Conservation (phyloP, 495 filamentous ascomycete genomes). For the Daldinia loculata region DNA sequence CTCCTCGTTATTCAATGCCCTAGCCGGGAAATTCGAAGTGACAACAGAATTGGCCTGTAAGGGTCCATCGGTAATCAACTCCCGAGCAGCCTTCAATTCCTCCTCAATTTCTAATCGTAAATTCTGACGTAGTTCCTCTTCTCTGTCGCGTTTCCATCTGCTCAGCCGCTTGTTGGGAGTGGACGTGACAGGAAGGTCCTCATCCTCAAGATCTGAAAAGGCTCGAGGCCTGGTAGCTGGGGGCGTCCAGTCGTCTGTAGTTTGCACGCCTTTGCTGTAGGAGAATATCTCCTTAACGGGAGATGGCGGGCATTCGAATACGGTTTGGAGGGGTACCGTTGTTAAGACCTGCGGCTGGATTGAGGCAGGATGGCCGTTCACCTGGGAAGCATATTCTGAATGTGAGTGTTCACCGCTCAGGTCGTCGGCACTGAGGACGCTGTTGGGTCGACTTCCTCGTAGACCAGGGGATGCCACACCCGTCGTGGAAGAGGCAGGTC, state of each 20-base stretch:
- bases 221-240: conserved; percentile 56
- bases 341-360: conserved; percentile 58
- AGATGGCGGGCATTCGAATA: conserved; percentile 78
- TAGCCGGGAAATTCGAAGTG: conserved; percentile 74
- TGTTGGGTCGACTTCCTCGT: conserved; percentile 82
- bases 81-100: conserved; percentile 76
- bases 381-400: conserved; percentile 61
- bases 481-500: conserved; percentile 75
- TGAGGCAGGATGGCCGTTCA: conserved; percentile 48
- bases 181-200: conserved; percentile 54
- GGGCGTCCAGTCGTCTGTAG: conserved; percentile 70
- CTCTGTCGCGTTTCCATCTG: conserved; percentile 76
- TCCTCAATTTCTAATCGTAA: conserved; percentile 91
- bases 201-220: conserved; percentile 65
- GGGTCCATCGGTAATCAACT: conserved; percentile 62
- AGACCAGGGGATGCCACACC: conserved; percentile 68
- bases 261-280: conserved; percentile 96
- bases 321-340: conserved; percentile 71
- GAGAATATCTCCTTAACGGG: conserved; percentile 82
- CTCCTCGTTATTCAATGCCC: conserved; percentile 84
- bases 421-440: conserved; percentile 78
- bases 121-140: conserved; percentile 87
- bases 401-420: conserved; percentile 75
- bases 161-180: conserved; percentile 72
- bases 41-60: conserved; percentile 52